Conservation (phyloP, 352 stramenopile species). For the Pythium utonaiense region DNA sequence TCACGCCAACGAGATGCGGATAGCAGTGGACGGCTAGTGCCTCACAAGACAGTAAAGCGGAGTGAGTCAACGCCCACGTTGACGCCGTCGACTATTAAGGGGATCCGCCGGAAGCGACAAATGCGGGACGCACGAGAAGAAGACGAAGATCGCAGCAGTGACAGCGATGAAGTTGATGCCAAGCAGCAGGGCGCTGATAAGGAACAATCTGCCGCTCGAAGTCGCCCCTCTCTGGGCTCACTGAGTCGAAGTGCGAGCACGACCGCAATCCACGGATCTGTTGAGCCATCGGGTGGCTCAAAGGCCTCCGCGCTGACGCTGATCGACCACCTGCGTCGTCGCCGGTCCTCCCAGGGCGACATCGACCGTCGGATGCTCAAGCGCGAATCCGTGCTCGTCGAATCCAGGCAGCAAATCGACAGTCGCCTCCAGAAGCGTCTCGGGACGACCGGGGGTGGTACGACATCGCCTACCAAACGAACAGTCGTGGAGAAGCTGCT, state of each 20-base stretch:
- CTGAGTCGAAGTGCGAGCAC: constrained; percentile 9
- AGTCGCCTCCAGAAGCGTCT: background rate
- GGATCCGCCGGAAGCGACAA: background rate
- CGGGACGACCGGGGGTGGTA: background rate
- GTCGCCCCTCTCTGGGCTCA: background rate
- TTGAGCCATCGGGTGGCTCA: background rate
- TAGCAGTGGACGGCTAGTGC: background rate
- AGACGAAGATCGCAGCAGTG: background rate
- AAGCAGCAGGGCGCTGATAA: background rate
- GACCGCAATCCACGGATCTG: background rate
- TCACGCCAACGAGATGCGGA: background rate
- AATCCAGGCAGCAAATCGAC: background rate
- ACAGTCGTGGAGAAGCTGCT: constrained; percentile 57
- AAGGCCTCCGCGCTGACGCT: constrained; percentile 4
- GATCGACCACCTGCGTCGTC: constrained; percentile 7
- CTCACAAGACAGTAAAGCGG: background rate
- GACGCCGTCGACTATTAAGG: background rate
- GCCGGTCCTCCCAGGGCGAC: background rate
- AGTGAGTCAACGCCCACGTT: constrained; percentile 15
- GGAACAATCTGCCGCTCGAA: background rate
- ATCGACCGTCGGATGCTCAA: background rate
- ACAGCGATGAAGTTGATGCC: background rate
- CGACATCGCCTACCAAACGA: background rate
- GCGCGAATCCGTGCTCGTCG: background rate
- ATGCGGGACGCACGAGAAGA: background rate